Evolutionary conservation across 73 alveolate species (phyloP).

Genomic region (Symbiodinium natans): DNA sequence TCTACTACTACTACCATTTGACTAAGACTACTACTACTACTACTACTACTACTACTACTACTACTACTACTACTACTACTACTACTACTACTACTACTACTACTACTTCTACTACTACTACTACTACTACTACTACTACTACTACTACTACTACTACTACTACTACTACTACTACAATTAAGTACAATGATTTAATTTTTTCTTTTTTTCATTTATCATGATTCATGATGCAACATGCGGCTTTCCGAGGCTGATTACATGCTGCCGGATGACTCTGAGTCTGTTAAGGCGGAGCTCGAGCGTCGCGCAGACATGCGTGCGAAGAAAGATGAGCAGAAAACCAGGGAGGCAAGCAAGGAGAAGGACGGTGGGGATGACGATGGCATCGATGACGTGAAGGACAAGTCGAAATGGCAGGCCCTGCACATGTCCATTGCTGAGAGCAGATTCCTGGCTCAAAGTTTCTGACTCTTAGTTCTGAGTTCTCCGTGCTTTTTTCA

Average conservation of each 20-base stretch:
- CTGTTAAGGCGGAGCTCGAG: background rate
- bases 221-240: too few species aligned
- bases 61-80: too few species aligned
- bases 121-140: too few species aligned
- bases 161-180: too few species aligned
- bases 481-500: background rate
- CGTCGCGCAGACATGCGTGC: background rate
- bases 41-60: too few species aligned
- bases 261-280: background rate
- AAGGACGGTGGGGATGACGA: background rate
- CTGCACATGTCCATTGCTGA: background rate
- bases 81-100: too few species aligned
- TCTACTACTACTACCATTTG: too few species aligned
- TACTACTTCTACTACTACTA: too few species aligned
- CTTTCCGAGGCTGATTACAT: background rate
- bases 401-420: background rate
- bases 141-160: too few species aligned
- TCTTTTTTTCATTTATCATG: too few species aligned
- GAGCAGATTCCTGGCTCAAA: background rate
- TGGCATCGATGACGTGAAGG: background rate
- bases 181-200: too few species aligned
- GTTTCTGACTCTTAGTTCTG: background rate
- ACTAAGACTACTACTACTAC: too few species aligned
- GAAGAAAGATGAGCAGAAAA: background rate
- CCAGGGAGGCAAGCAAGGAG: background rate